A percentile compares a stretch with the other conserved stretches of the same genome.
Conservation (phyloP, 805 yeast genomes). For the Lipomyces mesembrius region DNA sequence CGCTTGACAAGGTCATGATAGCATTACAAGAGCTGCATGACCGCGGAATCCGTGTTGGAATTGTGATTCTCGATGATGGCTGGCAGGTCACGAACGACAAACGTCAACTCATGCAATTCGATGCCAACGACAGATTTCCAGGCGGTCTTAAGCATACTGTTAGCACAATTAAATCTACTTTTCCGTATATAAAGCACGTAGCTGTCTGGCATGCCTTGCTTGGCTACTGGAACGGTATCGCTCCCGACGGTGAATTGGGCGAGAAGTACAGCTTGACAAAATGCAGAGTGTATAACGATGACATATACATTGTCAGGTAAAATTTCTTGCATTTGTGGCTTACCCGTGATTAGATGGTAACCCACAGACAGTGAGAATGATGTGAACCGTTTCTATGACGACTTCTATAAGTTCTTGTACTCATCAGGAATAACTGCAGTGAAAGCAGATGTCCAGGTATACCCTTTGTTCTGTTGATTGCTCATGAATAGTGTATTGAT, state of each 20-base stretch:
- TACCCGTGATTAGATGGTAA: conserved; percentile 5
- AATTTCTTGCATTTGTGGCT: not conserved
- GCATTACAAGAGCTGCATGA: conserved; percentile 40
- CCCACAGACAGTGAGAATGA: conserved; percentile 23
- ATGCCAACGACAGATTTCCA: conserved; percentile 42
- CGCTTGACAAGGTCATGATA: conserved; percentile 35
- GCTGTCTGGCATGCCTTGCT: conserved; percentile 46
- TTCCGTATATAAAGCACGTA: conserved; percentile 41
- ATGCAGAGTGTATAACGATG: conserved; percentile 22
- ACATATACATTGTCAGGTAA: conserved; percentile 24
- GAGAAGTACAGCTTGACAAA: conserved; percentile 28
- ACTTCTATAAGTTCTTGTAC: conserved; percentile 40
- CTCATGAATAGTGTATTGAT: not conserved
- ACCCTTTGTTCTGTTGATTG: not conserved
- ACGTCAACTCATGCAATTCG: conserved; percentile 39
- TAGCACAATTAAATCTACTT: conserved; percentile 30
- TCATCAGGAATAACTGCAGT: conserved; percentile 41
- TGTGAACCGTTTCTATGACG: conserved; percentile 39
- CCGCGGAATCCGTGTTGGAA: conserved; percentile 35
- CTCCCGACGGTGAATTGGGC: conserved; percentile 39
- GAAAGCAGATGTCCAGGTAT: conserved; percentile 43
- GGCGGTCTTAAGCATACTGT: conserved; percentile 42
- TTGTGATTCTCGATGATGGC: conserved; percentile 44
- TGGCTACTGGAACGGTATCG: conserved; percentile 45
- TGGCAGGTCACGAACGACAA: conserved; percentile 41